Evolutionary conservation across 2,329 filamentous ascomycete genomes (phyloP), one percentile per base, ranked within the genome.

Genomic region (Berkeleyomyces basicola): DNA sequence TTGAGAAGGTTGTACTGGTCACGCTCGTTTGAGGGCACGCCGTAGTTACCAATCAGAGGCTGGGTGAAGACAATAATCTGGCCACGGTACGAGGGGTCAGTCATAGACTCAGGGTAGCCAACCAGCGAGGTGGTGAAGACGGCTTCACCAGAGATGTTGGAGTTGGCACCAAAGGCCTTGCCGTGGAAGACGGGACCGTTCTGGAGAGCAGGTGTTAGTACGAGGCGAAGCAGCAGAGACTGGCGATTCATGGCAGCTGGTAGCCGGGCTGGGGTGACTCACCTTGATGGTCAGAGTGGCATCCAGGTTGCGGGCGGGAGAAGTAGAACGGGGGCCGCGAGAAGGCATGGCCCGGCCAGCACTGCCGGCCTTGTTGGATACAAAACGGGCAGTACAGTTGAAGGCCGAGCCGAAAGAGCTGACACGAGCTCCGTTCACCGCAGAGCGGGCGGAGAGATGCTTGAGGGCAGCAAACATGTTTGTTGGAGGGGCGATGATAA

Each of bases 51-150:
- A 71, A 99, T 96, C 68, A 99, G 78, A 43, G 93, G 93, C 74
- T 96, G 91, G 68, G 93, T 99, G 80, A 97, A 96, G 75, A 97
- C 92, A 69, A 99, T 81, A 68, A 99, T 97, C 79, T 99, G 93
- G 68, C 93, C 88, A 68, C 87, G 86, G 77, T 92, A 92, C 23
- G 88, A 92, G 61, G 88, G 88, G 70, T 92, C 88, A 70, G 88
- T 91, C 80, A 92, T 85, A 58, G 87, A 96, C 79, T 99, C 93
- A 68, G 93, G 93, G 74, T 99, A 99, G 70, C 93, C 93, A 65
- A 99, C 93, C 63, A 97, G 84, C 33, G 92, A 96, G 65, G 93
- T 97, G 66, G 93, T 97, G 80, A 99, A 99, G 73, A 97, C 93
- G 55, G 93, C 93, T 79, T 99, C 93, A 69, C 93, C 93, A 67